Percentiles rank a stretch among this genome's conserved stretches.
phyloP scores from a whole-genome alignment of 2,329 filamentous ascomycete species.

The Didymosphaeria variabile region DNA sequence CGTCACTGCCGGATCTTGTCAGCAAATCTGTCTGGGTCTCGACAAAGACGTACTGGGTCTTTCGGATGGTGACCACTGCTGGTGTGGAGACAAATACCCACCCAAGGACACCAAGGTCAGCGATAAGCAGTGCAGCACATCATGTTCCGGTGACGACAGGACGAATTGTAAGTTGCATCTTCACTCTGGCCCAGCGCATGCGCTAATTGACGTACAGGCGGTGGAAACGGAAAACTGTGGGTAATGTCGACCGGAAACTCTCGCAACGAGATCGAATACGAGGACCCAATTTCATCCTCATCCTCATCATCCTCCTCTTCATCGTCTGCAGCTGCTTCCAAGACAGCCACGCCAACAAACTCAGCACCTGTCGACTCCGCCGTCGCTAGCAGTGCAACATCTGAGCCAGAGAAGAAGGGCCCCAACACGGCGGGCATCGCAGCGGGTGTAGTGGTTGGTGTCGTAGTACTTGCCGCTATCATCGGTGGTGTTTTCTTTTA shows the following conservation, averaged over 20 bases:
- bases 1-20: slow-evolving; percentile 66
- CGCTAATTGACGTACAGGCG: slow-evolving; percentile 58
- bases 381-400: slow-evolving; percentile 52
- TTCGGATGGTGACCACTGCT: slow-evolving; percentile 70
- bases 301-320: slow-evolving; percentile 32
- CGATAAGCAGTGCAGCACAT: slow-evolving; percentile 68
- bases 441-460: slow-evolving; percentile 85
- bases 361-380: slow-evolving; percentile 24
- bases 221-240: slow-evolving; percentile 62
- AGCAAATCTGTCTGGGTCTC: slow-evolving; percentile 58
- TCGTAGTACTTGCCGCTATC: slow-evolving; percentile 73
- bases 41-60: slow-evolving; percentile 69
- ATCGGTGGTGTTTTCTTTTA: slow-evolving; percentile 76
- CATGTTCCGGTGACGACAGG: slow-evolving; percentile 69
- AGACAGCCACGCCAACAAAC: slow-evolving; percentile 22
- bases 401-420: slow-evolving; percentile 43
- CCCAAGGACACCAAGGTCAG: slow-evolving; percentile 62
- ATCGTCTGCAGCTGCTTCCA: slow-evolving; percentile 11
- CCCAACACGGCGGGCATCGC: slow-evolving; percentile 86
- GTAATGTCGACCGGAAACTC: slow-evolving; percentile 62
- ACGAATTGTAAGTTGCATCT: slow-evolving; percentile 69
- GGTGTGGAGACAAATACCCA: slow-evolving; percentile 76
- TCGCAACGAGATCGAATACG: slow-evolving; percentile 48
- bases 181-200: not conserved
- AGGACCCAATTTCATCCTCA: slow-evolving; percentile 32